A percentile compares a stretch with the other conserved stretches of the same genome.
These are phyloP conservation scores for Haplosporangium sp. DNA, from an alignment of 371 early-diverging fungal species.

Conservation along the genomic window DNA sequence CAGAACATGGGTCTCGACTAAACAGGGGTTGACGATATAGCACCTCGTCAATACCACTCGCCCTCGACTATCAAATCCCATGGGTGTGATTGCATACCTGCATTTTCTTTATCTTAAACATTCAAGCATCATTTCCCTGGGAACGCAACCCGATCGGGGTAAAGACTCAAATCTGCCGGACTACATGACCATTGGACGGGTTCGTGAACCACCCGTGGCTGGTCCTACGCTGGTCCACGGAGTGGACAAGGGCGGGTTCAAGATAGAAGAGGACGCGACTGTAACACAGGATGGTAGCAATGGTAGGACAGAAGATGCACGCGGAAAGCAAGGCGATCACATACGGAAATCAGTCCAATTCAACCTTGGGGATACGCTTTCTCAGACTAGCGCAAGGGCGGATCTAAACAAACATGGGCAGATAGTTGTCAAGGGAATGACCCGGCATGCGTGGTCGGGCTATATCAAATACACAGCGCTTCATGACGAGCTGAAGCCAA, in stretches of 20 bases:
- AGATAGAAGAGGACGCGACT: conserved; percentile 17
- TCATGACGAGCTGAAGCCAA: conserved; percentile 67
- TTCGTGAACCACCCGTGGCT: conserved; percentile 20
- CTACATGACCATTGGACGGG: conserved; percentile 7
- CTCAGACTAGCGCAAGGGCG: not conserved
- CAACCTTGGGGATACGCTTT: conserved; percentile 3
- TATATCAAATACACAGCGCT: conserved; percentile 68
- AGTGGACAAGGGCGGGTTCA: conserved; percentile 31
- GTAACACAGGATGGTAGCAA: not conserved
- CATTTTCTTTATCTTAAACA: conserved; percentile 10
- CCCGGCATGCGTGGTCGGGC: conserved; percentile 65
- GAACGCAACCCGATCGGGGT: too few relatives aligned
- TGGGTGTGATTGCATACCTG: conserved; percentile 21
- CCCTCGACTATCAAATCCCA: too few relatives aligned
- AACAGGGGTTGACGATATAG: too few relatives aligned
- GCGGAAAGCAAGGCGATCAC: not conserved
- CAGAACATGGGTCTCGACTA: too few relatives aligned
- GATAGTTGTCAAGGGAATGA: conserved; percentile 15
- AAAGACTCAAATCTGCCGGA: not conserved
- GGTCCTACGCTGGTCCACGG: conserved; percentile 29
- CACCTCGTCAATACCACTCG: too few relatives aligned
- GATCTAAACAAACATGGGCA: conserved; percentile 8
- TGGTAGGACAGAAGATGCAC: not conserved
- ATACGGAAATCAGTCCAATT: conserved; percentile 16
- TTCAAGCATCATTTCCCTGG: too few relatives aligned